Evolutionary conservation across 129 eudicot genomes (phyloP).

Genomic region (Helichrysum umbraculigerum): DNA sequence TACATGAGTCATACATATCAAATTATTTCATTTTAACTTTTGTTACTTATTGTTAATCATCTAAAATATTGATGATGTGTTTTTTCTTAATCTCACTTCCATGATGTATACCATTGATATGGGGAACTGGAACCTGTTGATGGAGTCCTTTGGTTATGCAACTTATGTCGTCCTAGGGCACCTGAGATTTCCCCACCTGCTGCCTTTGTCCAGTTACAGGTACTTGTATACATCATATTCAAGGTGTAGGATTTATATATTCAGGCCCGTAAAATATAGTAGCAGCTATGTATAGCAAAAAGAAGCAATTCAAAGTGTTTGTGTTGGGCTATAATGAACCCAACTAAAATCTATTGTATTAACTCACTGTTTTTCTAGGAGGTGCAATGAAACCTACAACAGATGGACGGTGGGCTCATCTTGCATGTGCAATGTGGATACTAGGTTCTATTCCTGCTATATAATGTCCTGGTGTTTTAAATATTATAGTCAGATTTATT

Average conservation of each 20-base stretch:
- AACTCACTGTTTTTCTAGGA: slow-evolving; percentile 45
- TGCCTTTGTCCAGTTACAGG: slow-evolving; percentile 95
- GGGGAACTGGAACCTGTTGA: slow-evolving; percentile 87
- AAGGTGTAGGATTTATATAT: not conserved
- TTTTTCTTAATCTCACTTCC: not conserved
- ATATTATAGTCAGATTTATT: too few species aligned
- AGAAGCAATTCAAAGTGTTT: not conserved
- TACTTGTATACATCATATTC: slow-evolving; percentile 30
- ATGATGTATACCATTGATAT: slow-evolving; percentile 30
- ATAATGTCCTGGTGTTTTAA: too few species aligned
- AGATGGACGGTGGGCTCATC: slow-evolving; percentile 99
- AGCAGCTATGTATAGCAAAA: not conserved
- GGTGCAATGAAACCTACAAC: slow-evolving; percentile 99
- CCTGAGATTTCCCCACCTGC: slow-evolving; percentile 80
- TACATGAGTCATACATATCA: not conserved
- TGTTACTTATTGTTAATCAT: not conserved
- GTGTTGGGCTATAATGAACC: slow-evolving; percentile 8
- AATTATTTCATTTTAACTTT: not conserved
- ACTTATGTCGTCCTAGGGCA: slow-evolving; percentile 90
- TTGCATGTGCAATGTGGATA: too few species aligned
- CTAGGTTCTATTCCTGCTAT: too few species aligned
- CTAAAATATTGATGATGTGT: not conserved
- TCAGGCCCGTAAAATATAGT: slow-evolving; percentile 4
- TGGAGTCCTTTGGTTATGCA: slow-evolving; percentile 94
- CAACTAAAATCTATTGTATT: slow-evolving; percentile 1